These are phyloP conservation scores for Parachlorella kessleri DNA, from an alignment of 139 green algal genomes.

Conservation along the genomic window DNA sequence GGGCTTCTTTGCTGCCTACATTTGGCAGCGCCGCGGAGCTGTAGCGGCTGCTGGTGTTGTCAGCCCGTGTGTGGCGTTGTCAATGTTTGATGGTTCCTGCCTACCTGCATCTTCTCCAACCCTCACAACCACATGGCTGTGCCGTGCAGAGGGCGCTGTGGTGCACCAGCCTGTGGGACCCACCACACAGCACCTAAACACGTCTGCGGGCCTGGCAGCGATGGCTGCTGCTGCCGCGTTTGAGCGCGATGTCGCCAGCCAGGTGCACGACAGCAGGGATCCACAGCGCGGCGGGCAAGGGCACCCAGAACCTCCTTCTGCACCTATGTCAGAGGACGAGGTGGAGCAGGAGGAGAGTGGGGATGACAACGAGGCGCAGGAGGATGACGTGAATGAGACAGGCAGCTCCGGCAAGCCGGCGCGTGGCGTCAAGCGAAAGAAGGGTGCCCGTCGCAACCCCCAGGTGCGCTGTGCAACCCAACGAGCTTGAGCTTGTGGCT, in stretches of 20 bases:
- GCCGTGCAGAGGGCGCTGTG: not conserved
- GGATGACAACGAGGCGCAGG: constrained; percentile 25
- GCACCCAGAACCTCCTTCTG: not conserved
- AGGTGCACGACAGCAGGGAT: constrained; percentile 21
- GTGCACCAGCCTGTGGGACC: no score
- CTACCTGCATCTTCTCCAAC: not conserved
- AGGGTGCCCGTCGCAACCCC: no score
- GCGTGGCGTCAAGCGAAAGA: constrained; percentile 16
- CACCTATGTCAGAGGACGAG: constrained; percentile 28
- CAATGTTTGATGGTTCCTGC: no score
- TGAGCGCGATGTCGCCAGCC: constrained; percentile 20
- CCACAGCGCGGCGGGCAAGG: not conserved
- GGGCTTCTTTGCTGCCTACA: no score
- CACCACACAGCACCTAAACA: no score
- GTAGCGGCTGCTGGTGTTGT: no score
- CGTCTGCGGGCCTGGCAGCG: not conserved
- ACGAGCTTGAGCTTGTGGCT: no score
- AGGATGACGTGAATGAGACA: constrained; percentile 18
- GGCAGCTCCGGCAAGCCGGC: constrained; percentile 33
- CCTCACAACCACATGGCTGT: not conserved
- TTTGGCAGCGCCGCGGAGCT: no score
- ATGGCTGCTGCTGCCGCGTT: not conserved
- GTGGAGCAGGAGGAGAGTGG: constrained; percentile 37
- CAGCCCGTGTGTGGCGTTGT: no score
- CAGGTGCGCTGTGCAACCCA: no score